These are phyloP conservation scores for Picea abies DNA, from an alignment of 83 land plant genomes.

Conservation along the genomic window DNA sequence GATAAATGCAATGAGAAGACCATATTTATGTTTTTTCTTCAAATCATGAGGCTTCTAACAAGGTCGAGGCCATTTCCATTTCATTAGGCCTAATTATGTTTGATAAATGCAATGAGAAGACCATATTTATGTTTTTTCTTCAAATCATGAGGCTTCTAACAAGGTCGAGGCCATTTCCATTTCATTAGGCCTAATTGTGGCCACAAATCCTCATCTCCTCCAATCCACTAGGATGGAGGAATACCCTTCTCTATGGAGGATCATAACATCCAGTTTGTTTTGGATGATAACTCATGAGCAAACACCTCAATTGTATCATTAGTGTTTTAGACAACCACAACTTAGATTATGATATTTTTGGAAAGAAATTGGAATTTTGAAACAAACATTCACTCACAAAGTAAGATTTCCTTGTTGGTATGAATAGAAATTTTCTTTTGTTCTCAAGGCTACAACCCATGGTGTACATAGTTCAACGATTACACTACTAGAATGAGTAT, in stretches of 20 bases:
- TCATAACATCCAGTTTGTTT: slow-evolving; percentile 13
- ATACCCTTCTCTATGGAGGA: slow-evolving; percentile 34
- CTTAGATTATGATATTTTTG: no score
- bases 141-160: slow-evolving; percentile 36
- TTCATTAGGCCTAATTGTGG: slow-evolving; percentile 12
- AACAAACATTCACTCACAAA: no score
- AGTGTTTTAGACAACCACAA: no score
- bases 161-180: slow-evolving; percentile 18
- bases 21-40: slow-evolving; percentile 35
- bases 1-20: slow-evolving; percentile 29
- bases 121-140: slow-evolving; percentile 36
- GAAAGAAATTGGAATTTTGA: no score
- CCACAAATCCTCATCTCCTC: slow-evolving; percentile 39
- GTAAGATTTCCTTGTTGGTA: no score
- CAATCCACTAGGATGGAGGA: slow-evolving; percentile 38
- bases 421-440: no score
- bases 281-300: no score
- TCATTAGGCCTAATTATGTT: slow-evolving; percentile 11
- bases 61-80: slow-evolving; percentile 16
- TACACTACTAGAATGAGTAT: no score
- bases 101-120: no score
- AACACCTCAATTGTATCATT: no score
- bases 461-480: no score
- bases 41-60: slow-evolving; percentile 39
- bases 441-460: no score